phyloP scores from a whole-genome alignment of 2,329 filamentous ascomycete species.

The Colletotrichum sojae region DNA sequence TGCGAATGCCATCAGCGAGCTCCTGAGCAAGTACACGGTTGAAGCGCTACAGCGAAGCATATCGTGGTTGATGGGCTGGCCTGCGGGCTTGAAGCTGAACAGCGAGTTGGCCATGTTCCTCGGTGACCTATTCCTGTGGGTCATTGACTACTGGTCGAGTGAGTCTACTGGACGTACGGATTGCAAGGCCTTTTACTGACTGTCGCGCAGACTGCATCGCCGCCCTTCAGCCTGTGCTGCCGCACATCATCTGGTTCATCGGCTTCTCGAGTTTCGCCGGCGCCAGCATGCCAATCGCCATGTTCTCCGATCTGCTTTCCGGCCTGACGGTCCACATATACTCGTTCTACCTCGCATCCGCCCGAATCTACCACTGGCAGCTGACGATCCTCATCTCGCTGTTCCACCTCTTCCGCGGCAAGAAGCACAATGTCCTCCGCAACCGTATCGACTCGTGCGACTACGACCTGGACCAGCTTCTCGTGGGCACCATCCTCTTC shows the following conservation, averaged over 20 bases:
- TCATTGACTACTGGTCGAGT: constrained; percentile 98
- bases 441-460: constrained; percentile 99
- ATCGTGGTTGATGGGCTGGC: constrained; percentile 95
- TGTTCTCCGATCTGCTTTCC: constrained; percentile 94
- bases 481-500: constrained; percentile 96
- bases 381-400: constrained; percentile 95
- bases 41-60: constrained; percentile 91
- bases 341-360: constrained; percentile 96
- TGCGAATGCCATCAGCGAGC: constrained; percentile 80
- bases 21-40: constrained; percentile 87
- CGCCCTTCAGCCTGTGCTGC: constrained; percentile 83
- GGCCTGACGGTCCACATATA: constrained; percentile 96
- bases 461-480: constrained; percentile 96
- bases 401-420: constrained; percentile 98
- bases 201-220: constrained; percentile 77
- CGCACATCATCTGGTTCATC: constrained; percentile 90
- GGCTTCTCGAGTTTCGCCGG: constrained; percentile 96
- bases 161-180: constrained; percentile 49
- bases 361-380: constrained; percentile 98
- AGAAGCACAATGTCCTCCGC: constrained; percentile 96
- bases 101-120: constrained; percentile 94
- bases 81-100: constrained; percentile 95
- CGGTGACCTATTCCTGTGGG: constrained; percentile 96
- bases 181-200: constrained; percentile 43
- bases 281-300: constrained; percentile 95